These are phyloP conservation scores for Glycine latifolia DNA, from an alignment of 306 rosid genomes.

Conservation along the genomic window DNA sequence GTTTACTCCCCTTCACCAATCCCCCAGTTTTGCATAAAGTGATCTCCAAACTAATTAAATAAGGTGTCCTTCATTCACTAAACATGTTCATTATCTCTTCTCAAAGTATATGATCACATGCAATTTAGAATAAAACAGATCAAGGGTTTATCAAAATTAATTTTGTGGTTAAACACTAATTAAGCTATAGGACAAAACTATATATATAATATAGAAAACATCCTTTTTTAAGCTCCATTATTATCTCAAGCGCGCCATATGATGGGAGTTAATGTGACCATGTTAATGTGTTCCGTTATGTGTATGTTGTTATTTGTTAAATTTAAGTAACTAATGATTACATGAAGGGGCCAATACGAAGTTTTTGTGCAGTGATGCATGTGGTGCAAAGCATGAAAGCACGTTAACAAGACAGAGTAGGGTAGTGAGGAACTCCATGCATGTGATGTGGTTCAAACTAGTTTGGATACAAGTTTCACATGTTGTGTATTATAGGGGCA, in stretches of 20 bases:
- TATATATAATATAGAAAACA: too few species aligned
- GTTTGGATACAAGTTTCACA: constrained; percentile 46
- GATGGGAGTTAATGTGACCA: constrained; percentile 29
- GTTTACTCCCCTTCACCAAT: too few species aligned
- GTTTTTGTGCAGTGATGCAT: constrained; percentile 45
- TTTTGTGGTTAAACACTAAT: neutral
- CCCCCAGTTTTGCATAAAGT: neutral
- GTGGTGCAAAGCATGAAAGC: constrained; percentile 56
- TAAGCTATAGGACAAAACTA: neutral
- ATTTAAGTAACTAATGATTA: constrained; percentile 42
- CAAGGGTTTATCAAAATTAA: neutral
- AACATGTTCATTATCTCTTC: neutral
- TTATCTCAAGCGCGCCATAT: neutral
- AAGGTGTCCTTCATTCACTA: neutral
- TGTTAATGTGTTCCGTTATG: neutral
- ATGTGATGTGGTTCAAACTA: constrained; percentile 46
- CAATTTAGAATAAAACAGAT: neutral
- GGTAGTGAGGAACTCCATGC: constrained; percentile 45
- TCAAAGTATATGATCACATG: neutral
- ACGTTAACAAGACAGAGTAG: constrained; percentile 52
- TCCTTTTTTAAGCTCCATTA: too few species aligned
- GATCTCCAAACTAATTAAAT: neutral
- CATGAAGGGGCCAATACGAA: constrained; percentile 12
- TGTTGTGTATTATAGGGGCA: constrained; percentile 28
- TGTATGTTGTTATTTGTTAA: constrained; percentile 10